Conservation (phyloP, 768 basidiomycete species). For the Candolleomyces eurysporus region DNA sequence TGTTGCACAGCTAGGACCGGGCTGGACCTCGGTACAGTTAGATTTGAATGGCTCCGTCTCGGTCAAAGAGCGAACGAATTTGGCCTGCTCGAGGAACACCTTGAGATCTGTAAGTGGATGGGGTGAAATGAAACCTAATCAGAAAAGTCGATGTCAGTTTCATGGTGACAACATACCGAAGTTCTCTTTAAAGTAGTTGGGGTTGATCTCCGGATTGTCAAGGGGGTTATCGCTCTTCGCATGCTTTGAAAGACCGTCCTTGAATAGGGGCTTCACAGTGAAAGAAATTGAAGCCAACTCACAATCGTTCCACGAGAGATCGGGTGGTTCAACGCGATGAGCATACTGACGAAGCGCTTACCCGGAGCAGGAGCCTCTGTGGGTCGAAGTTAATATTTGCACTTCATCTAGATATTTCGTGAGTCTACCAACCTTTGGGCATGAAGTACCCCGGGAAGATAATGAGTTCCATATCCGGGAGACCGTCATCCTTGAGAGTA, state of each 20-base stretch:
- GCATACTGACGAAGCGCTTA: slow-evolving; percentile 9
- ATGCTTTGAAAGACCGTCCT: slow-evolving; percentile 18
- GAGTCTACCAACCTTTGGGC: background rate
- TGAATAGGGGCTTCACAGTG: too few species aligned
- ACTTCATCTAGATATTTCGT: background rate
- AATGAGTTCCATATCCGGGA: slow-evolving; percentile 26
- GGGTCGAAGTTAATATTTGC: background rate
- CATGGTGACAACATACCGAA: slow-evolving; percentile 25
- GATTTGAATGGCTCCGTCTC: slow-evolving; percentile 26
- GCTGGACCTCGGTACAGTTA: slow-evolving; percentile 25
- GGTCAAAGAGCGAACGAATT: slow-evolving; percentile 25
- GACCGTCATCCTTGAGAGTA: slow-evolving; percentile 19
- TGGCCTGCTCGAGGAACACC: slow-evolving; percentile 30
- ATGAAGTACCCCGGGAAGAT: slow-evolving; percentile 19
- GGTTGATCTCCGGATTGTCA: slow-evolving; percentile 37
- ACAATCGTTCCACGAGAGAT: slow-evolving; percentile 13
- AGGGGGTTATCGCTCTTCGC: slow-evolving; percentile 29
- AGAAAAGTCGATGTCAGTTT: background rate
- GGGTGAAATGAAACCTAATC: too few species aligned
- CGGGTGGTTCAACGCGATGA: slow-evolving; percentile 7
- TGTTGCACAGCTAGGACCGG: slow-evolving; percentile 27
- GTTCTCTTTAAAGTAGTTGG: slow-evolving; percentile 40
- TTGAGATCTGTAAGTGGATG: slow-evolving; percentile 24
- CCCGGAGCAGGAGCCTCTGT: slow-evolving; percentile 9
- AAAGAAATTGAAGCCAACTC: background rate